Evolutionary conservation across 2,329 filamentous ascomycete genomes (phyloP).

Genomic region (Curvularia lunata): DNA sequence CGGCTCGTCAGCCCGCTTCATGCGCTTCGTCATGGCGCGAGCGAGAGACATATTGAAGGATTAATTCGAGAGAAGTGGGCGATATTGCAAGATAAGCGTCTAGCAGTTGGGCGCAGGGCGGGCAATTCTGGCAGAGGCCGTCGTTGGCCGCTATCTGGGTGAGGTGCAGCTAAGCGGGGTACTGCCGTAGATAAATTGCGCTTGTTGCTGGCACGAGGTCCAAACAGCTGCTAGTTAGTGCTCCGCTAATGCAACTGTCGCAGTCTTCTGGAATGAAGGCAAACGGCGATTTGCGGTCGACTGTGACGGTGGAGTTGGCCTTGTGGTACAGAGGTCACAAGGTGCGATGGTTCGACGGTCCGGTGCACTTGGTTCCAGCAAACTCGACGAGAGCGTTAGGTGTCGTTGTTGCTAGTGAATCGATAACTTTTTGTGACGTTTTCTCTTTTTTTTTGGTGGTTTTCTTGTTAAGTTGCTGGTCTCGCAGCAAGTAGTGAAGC

Average conservation of each 20-base stretch:
- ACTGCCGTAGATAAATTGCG: constrained; percentile 47
- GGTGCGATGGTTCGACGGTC: constrained; percentile 19
- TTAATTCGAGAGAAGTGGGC: constrained; percentile 41
- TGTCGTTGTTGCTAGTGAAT: constrained; percentile 21
- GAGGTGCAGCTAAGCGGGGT: constrained; percentile 43
- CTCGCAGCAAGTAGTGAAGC: constrained; percentile 39
- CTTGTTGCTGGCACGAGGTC: constrained; percentile 29
- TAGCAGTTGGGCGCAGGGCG: constrained; percentile 38
- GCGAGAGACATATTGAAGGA: constrained; percentile 63
- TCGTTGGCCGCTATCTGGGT: constrained; percentile 36
- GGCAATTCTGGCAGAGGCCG: constrained; percentile 35
- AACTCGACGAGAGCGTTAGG: not conserved
- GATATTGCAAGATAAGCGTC: constrained; percentile 33
- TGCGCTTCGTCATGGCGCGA: constrained; percentile 74
- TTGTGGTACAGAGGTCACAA: constrained; percentile 38
- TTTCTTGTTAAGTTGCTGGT: constrained; percentile 27
- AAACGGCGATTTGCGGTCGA: constrained; percentile 16
- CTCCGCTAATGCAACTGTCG: constrained; percentile 26
- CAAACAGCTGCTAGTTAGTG: constrained; percentile 23
- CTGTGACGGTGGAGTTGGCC: constrained; percentile 14
- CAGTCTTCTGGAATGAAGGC: constrained; percentile 30
- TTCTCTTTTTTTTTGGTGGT: not conserved
- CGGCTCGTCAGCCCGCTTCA: constrained; percentile 59
- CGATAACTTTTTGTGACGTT: not conserved
- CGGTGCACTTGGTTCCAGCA: constrained; percentile 15